Conservation (phyloP, 495 filamentous ascomycete species). For the Chaetomidium leptoderma region DNA sequence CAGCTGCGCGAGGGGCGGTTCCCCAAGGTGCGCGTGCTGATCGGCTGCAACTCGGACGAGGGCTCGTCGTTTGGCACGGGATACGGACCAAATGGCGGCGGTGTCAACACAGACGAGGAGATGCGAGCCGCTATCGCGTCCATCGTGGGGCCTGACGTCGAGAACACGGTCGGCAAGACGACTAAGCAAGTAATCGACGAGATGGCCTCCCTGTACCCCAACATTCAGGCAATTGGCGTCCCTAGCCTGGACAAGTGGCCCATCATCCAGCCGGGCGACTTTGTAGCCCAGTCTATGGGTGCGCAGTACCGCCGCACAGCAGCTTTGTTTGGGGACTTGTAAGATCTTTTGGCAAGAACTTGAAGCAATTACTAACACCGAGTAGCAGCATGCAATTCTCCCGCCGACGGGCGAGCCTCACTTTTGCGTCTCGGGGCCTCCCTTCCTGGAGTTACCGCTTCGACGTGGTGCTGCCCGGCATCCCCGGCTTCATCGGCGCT, state of each 20-base stretch:
- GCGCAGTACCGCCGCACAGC: neutral
- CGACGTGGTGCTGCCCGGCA: neutral
- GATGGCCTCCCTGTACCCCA: neutral
- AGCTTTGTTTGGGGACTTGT: conserved; percentile 2
- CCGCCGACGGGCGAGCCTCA: neutral
- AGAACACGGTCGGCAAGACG: neutral
- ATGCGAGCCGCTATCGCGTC: neutral
- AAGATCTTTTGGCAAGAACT: neutral
- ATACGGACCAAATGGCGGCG: neutral
- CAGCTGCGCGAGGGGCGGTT: conserved; percentile 49
- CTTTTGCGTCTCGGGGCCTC: neutral
- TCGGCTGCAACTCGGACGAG: conserved; percentile 1
- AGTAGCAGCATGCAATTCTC: neutral
- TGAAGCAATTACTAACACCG: neutral
- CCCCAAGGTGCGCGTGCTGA: conserved; percentile 26
- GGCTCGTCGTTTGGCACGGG: neutral
- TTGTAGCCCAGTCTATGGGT: neutral
- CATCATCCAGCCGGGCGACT: conserved; percentile 1
- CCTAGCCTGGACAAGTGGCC: conserved; percentile 6
- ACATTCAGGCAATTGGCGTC: conserved; percentile 1
- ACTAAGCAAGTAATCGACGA: neutral
- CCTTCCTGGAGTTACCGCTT: conserved; percentile 1
- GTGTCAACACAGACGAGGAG: conserved; percentile 1
- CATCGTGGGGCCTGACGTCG: neutral
- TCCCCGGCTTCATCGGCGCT: neutral